Evolutionary conservation across 176 grass and related monocot species (phyloP).

Genomic region (Musa beccarii): DNA sequence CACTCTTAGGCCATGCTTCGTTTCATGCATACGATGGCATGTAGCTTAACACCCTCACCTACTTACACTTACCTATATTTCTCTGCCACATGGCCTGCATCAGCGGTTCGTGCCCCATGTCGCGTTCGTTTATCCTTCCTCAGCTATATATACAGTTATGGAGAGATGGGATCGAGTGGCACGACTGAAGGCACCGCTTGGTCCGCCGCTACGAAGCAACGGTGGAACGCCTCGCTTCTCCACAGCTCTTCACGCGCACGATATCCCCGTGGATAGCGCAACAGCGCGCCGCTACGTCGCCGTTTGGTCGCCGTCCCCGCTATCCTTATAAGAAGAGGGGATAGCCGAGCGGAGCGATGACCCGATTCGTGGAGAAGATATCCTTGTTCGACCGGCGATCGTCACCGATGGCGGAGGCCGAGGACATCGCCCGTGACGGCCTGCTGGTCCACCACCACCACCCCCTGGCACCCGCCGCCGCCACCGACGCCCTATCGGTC

Average conservation of each 20-base stretch:
- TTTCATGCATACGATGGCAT: background rate
- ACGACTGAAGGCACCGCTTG: background rate
- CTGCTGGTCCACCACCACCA: constrained; percentile 24
- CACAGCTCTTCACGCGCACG: background rate
- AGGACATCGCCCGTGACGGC: constrained; percentile 6
- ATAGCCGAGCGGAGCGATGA: background rate
- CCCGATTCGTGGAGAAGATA: constrained; percentile 19
- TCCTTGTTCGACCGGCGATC: constrained; percentile 7
- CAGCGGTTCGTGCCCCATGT: no score
- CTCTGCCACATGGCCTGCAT: no score
- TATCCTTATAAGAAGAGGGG: background rate
- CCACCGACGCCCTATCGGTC: constrained; percentile 2
- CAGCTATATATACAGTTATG: background rate
- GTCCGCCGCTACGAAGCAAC: no score
- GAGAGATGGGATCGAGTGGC: background rate
- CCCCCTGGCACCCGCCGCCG: constrained; percentile 20
- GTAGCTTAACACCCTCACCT: constrained; percentile 5
- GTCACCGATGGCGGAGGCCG: constrained; percentile 1
- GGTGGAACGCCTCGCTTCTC: no score
- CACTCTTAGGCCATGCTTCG: no score
- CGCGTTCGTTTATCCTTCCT: no score
- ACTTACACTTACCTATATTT: background rate
- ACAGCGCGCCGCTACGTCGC: background rate
- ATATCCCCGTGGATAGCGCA: background rate
- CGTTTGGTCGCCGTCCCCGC: no score